Evolutionary conservation across 2,329 filamentous ascomycete species (phyloP), one percentile per base, ranked within the genome.

Genomic region (Colletotrichum godetiae): DNA sequence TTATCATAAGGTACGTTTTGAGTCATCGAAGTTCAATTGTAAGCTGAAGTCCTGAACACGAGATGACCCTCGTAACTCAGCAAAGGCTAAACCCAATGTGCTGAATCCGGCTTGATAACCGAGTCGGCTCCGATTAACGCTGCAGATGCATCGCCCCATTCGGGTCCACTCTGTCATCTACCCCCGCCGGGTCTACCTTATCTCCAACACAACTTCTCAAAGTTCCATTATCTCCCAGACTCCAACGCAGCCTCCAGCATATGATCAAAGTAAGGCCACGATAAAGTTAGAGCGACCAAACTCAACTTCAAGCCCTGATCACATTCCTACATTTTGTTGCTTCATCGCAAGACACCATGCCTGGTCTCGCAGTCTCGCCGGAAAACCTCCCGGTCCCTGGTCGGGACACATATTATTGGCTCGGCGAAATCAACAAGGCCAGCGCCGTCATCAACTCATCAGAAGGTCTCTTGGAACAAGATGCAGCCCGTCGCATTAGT

Each of bases 391-490:
- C 70, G n/a, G 49, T 73, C 6, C 67, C 60, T 13, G 67, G 70
- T 35, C 67, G 67, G 49, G 72, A 74, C 46, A 72, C 57, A 13
- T 72, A 12, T 15, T 74, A 67, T 42, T 72, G 72, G 72, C 57
- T 74, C 3, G 72, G 68, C 1, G 57, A 74, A 68, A 72, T 74
- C 24, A 74, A 74, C 5, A 74, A 74, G 57, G 68, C 62, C 35
- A 74, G 68, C 29, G 56, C 62, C 46, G 68, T 72, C 35, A 74
- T 74, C 62, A 74, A 74, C 35, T 58, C 72, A 10, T 57, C 67
- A 11, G 72, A 58, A 58, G 56, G 71, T n/a, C 62, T 73, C 15
- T 49, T 72, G 24, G 71, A 67, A 5, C 61, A 12, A 4, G 46
- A 52, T 4, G 33, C 31, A 0, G 71, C 67, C 1, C 35, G 22